phyloP scores from a whole-genome alignment of 2,329 filamentous ascomycete species.

The Teratosphaeria pseudoeucalypti region DNA sequence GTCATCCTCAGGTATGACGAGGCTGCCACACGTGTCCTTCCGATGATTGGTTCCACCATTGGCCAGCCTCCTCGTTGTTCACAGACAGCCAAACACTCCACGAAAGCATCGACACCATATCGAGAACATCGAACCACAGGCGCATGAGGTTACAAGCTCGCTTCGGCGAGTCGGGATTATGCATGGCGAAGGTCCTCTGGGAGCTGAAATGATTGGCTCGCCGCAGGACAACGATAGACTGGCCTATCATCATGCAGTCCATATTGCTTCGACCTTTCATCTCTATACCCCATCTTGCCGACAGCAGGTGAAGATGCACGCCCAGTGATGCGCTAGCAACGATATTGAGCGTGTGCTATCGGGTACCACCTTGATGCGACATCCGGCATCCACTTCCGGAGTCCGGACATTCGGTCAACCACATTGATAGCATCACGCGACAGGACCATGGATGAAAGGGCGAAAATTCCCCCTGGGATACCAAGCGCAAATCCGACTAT shows the following conservation, averaged over 20 bases:
- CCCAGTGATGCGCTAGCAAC: neutral
- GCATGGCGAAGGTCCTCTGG: too few species aligned
- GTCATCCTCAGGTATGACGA: neutral
- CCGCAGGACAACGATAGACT: neutral
- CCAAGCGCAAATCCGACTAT: constrained; percentile 26
- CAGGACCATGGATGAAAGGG: constrained; percentile 6
- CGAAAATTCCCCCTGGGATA: constrained; percentile 10
- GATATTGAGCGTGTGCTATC: neutral
- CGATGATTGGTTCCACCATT: neutral
- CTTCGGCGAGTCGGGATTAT: neutral
- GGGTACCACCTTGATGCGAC: neutral
- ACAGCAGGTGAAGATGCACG: neutral
- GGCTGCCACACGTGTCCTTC: neutral
- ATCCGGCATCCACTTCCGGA: neutral
- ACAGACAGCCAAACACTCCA: neutral
- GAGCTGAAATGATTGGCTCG: neutral
- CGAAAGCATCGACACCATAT: neutral
- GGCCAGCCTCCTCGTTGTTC: neutral
- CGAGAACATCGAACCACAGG: neutral
- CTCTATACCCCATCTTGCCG: neutral
- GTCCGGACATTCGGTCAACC: neutral
- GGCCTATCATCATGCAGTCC: neutral
- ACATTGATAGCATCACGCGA: neutral
- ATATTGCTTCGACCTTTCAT: neutral
- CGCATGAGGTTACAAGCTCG: neutral